Base-by-base conservation (phyloP, 2,329 filamentous ascomycete species). In the Apiospora marii region DNA sequence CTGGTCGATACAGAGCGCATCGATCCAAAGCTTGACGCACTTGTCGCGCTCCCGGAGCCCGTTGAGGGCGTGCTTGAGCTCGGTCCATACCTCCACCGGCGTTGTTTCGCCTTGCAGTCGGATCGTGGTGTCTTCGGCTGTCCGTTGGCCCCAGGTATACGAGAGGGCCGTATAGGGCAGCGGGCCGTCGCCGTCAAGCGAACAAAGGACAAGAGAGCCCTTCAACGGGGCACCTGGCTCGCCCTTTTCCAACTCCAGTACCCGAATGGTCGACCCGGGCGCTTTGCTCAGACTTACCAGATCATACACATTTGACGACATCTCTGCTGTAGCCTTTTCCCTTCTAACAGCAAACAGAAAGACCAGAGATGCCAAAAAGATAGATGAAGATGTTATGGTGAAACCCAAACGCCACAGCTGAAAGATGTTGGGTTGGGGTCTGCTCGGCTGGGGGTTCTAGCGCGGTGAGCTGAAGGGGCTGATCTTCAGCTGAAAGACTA, bases 1-100 rank as follows among this genome's bases (percentile, higher is more conserved):
- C 53, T 75, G 74, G 34, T 75, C 53, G 34, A 75, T 74, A 27
- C 74, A 75, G 19, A 74, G 68, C 1, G 74, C 74, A 43, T 75
- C 74, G 5, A 74, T 67, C 74, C 73, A 75, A 1, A 75, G 67
- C 41, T n/a, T 19, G 43, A 68, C 67, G 24, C 12, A 22, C 37
- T 27, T 44, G 12, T 68, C n/a, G 22, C 37, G 10, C 5, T 44
- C 27, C 7, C 67, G 43, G 43, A 68, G 37, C 24, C n/a, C 44
- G 24, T 48, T 24, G n/a, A 68, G 16, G 43, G 67, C 67, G 14
- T 48, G 43, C 27, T 48, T 41, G 41, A 68, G 67, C 3, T 68
- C 44, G 8, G 67, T 19, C 67, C 67, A 46, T 30, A 68, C 43
- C n/a, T 34, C n/a, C 12, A 68, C 43, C 3, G 67, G 67, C 0